Percentiles rank a stretch among this genome's conserved stretches.
Evolutionary conservation across 306 rosid species (phyloP).

Genomic region (Fagus crenata): DNA sequence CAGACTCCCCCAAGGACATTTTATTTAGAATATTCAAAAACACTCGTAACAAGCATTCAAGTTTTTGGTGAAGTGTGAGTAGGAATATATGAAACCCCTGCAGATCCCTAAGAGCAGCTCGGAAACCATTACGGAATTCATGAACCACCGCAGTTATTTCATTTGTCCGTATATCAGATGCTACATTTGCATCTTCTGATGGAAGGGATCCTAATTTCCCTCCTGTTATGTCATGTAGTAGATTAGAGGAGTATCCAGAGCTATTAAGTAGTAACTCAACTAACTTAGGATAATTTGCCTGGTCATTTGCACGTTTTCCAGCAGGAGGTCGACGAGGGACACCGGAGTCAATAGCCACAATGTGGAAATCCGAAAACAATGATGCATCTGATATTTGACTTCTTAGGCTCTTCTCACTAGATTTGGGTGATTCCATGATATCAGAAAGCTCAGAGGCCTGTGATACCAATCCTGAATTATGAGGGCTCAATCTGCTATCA

Average conservation of each 20-base stretch:
- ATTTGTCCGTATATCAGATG: conserved; percentile 36
- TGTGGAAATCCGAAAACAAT: conserved; percentile 47
- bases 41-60: conserved; percentile 66
- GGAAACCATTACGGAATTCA: conserved; percentile 77
- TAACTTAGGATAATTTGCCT: conserved; percentile 80
- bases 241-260: conserved; percentile 74
- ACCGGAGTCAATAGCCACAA: conserved; percentile 89
- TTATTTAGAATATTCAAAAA: conserved; percentile 73
- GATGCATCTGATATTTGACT: conserved; percentile 50
- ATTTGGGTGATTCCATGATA: conserved; percentile 62
- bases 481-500: conserved; percentile 56
- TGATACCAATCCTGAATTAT: conserved; percentile 48
- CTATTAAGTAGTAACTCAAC: conserved; percentile 81
- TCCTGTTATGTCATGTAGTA: conserved; percentile 71
- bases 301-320: conserved; percentile 93
- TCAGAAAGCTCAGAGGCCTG: conserved; percentile 72
- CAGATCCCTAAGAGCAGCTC: conserved; percentile 80
- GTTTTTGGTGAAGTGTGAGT: conserved; percentile 85
- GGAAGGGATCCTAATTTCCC: conserved; percentile 75
- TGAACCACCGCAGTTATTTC: conserved; percentile 53
- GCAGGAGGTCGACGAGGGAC: conserved; percentile 98
- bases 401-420: conserved; percentile 39
- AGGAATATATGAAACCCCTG: conserved; percentile 91
- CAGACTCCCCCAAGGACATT: conserved; percentile 66
- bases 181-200: conserved; percentile 37